phyloP scores from a whole-genome alignment of 1,284 basidiomycete species.

The Cystobasidium pallidum region DNA sequence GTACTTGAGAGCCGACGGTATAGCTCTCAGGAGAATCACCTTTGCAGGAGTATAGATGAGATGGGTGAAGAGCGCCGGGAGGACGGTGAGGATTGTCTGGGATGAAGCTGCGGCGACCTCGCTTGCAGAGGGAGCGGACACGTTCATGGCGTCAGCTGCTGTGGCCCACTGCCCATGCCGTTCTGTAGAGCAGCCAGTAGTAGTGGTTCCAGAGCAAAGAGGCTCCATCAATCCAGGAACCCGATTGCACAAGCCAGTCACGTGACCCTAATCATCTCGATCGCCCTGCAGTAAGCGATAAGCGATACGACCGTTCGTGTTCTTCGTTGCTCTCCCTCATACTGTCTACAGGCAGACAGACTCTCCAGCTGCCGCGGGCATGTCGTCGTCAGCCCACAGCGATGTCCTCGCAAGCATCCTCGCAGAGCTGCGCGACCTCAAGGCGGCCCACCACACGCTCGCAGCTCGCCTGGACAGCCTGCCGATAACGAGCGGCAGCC shows the following conservation, averaged over 20 bases:
- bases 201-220: no score
- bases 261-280: not conserved
- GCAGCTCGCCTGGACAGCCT: slow-evolving; percentile 50
- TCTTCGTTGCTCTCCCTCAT: not conserved
- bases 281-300: not conserved
- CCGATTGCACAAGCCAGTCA: not conserved
- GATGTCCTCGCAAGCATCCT: slow-evolving; percentile 51
- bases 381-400: slow-evolving; percentile 4
- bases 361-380: not conserved
- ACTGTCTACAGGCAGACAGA: not conserved
- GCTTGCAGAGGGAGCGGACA: not conserved
- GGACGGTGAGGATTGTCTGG: not conserved
- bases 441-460: slow-evolving; percentile 47
- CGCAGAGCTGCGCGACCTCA: slow-evolving; percentile 49
- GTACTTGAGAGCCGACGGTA: not conserved
- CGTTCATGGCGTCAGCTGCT: no score
- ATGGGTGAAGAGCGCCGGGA: not conserved
- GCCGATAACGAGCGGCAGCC: slow-evolving; percentile 24
- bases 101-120: not conserved
- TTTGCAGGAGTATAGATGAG: slow-evolving; percentile 7
- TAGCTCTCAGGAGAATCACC: slow-evolving; percentile 12
- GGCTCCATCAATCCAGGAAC: no score
- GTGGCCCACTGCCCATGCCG: no score
- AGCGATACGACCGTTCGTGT: not conserved
- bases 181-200: no score